These are phyloP conservation scores for Loxodes magnus DNA, from an alignment of 73 alveolate species.

Conservation along the genomic window DNA sequence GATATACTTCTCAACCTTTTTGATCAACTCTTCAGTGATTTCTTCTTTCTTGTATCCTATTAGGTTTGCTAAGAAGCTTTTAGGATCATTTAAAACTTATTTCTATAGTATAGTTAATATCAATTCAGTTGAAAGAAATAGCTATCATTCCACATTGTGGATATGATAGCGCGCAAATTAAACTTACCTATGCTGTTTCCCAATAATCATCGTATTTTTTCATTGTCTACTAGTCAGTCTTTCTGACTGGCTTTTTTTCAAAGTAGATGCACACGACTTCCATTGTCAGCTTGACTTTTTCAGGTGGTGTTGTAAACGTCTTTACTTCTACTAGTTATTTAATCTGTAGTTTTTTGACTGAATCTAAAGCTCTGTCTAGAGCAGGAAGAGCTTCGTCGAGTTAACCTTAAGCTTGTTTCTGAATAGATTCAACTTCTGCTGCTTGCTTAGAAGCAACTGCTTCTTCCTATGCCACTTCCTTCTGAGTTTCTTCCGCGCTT, in stretches of 20 bases:
- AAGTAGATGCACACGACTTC: constrained; percentile 74
- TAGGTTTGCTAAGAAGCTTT: constrained; percentile 48
- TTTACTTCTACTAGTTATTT: constrained; percentile 85
- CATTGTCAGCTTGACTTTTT: constrained; percentile 82
- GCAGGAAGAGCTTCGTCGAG: constrained; percentile 82
- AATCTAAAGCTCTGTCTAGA: constrained; percentile 74
- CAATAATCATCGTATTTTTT: constrained; percentile 78
- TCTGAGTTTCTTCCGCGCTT: constrained; percentile 75
- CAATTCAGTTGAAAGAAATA: too few species aligned
- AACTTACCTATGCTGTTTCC: constrained; percentile 62
- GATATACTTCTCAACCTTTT: constrained; percentile 39
- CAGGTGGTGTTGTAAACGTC: constrained; percentile 73
- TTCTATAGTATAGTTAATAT: too few species aligned
- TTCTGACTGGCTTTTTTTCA: constrained; percentile 68
- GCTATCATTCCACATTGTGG: too few species aligned
- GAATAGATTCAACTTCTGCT: constrained; percentile 83
- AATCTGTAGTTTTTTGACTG: constrained; percentile 67
- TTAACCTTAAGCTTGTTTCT: constrained; percentile 83
- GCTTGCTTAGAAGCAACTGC: constrained; percentile 91
- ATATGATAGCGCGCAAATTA: too few species aligned
- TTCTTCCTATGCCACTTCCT: constrained; percentile 67
- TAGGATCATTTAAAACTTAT: constrained; percentile 42
- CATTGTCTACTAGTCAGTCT: constrained; percentile 29
- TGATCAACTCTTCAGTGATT: constrained; percentile 54
- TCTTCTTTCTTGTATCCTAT: constrained; percentile 52